Evolutionary conservation across 1,139 yeast species (phyloP).

Genomic region (Meyerozyma smithsonii): DNA sequence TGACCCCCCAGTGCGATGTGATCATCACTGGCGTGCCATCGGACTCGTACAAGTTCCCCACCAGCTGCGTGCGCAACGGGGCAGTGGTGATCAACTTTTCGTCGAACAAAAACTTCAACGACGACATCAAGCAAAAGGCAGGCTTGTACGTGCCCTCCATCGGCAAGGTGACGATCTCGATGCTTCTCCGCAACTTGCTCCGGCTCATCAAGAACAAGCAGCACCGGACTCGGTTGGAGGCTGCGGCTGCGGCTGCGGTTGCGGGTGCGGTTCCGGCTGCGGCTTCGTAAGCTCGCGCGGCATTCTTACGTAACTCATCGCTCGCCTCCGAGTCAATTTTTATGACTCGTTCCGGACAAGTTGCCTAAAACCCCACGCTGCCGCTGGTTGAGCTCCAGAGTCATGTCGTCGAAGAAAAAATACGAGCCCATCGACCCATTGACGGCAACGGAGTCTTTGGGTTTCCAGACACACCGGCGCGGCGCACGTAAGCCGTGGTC

Average conservation of each 20-base stretch:
- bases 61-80: slow-evolving; percentile 75
- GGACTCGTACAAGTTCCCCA: slow-evolving; percentile 77
- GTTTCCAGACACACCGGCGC: slow-evolving; percentile 66
- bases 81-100: slow-evolving; percentile 89
- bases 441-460: slow-evolving; percentile 68
- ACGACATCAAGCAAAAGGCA: slow-evolving; percentile 75
- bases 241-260: neutral
- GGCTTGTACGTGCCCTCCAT: slow-evolving; percentile 91
- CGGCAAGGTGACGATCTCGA: slow-evolving; percentile 93
- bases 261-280: no score
- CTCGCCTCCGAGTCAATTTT: neutral
- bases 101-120: slow-evolving; percentile 80
- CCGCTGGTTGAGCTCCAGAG: neutral
- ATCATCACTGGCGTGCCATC: slow-evolving; percentile 95
- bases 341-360: neutral
- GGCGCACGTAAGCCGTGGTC: slow-evolving; percentile 65
- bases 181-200: slow-evolving; percentile 83
- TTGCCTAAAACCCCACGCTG: neutral
- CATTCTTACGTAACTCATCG: neutral
- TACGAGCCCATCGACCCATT: slow-evolving; percentile 51
- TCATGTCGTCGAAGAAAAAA: neutral
- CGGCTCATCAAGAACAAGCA: slow-evolving; percentile 67
- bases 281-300: neutral
- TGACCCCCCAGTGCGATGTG: slow-evolving; percentile 78
- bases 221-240: neutral